Evolutionary conservation across 768 basidiomycete species (phyloP), one percentile per base, ranked within the genome.

Genomic region (Asterophora lycoperdoides): DNA sequence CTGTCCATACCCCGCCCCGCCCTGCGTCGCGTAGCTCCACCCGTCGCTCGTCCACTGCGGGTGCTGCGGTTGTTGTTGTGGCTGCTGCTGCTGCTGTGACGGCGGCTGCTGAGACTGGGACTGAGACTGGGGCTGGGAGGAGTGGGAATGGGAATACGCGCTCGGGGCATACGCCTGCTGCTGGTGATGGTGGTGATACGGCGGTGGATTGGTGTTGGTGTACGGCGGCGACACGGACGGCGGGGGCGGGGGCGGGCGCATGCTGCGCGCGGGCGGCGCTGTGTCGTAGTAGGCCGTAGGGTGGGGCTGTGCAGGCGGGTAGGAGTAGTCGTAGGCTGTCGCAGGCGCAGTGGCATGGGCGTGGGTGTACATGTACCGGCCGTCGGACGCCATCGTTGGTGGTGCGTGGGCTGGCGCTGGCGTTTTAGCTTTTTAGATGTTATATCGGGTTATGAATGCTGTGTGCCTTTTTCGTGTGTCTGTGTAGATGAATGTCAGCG

Each of bases 301-400:
- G n/a, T n/a, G n/a, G n/a, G n/a, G n/a, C n/a, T n/a, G n/a, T n/a
- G n/a, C n/a, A n/a, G n/a, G n/a, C 19, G 17, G 34, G 42, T 28
- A 17, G 23, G 39, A 4, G 34, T 34, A 23, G 35, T 41, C 34
- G 42, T 18, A 20, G 34, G 14, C 32, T 39, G 41, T 44, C 44
- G 43, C 26, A 18, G 52, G 48, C 8, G 48, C 52, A 1, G 54
- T 51, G 28, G 36, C 40, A 7, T 20, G 33, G 45, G 15, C 33
- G 35, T 1, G 76, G 47, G 71, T 61, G 45, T 84, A 84, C 63
- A 80, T 68, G 58, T 81, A 80, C 50, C 76, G 71, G 44, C 73
- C 69, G 64, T 79, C 77, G 36, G 78, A 67, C 32, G 78, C 70
- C 77, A 76, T 77, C 19, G 19, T 23, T 18, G 30, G 10, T 10